Evolutionary conservation across 139 green algal species (phyloP).

Genomic region (Chlamydomonas urium): DNA sequence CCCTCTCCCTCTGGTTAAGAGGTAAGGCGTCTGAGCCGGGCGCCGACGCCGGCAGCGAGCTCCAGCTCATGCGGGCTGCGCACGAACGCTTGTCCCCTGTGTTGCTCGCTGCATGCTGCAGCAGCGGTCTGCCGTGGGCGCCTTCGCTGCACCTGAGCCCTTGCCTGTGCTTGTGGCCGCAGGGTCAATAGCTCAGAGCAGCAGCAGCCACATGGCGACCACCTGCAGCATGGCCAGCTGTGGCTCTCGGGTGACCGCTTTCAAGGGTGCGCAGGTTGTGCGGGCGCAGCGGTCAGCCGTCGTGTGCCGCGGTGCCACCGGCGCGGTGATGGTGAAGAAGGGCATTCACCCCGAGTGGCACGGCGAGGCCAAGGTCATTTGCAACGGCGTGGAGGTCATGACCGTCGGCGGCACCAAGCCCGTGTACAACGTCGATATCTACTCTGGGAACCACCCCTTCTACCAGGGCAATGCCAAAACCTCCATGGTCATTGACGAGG

Average conservation of each 20-base stretch:
- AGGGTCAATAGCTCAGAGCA: too few relatives aligned
- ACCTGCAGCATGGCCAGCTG: slow-evolving; percentile 20
- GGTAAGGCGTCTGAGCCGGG: too few relatives aligned
- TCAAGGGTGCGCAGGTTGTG: slow-evolving; percentile 18
- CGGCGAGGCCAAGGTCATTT: slow-evolving; percentile 68
- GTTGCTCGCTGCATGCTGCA: too few relatives aligned
- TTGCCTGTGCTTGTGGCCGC: too few relatives aligned
- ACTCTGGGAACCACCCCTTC: slow-evolving; percentile 95
- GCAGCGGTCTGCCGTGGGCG: too few relatives aligned
- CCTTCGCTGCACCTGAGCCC: too few relatives aligned
- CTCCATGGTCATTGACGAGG: slow-evolving; percentile 75
- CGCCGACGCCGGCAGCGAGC: too few relatives aligned
- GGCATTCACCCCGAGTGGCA: slow-evolving; percentile 69
- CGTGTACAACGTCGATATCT: slow-evolving; percentile 93
- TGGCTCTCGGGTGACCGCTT: slow-evolving; percentile 24
- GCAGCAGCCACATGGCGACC: too few relatives aligned
- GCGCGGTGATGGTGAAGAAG: slow-evolving; percentile 61
- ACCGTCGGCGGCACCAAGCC: slow-evolving; percentile 77
- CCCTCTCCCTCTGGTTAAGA: too few relatives aligned
- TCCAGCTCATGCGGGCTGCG: too few relatives aligned
- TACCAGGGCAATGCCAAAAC: slow-evolving; percentile 66
- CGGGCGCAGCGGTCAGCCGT: background rate
- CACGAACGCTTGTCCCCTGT: too few relatives aligned
- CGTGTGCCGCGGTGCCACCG: slow-evolving; percentile 27
- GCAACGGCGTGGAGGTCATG: slow-evolving; percentile 97